These are phyloP conservation scores for Aureobasidium sp. DNA, from an alignment of 2,329 filamentous ascomycete genomes.

Conservation along the genomic window DNA sequence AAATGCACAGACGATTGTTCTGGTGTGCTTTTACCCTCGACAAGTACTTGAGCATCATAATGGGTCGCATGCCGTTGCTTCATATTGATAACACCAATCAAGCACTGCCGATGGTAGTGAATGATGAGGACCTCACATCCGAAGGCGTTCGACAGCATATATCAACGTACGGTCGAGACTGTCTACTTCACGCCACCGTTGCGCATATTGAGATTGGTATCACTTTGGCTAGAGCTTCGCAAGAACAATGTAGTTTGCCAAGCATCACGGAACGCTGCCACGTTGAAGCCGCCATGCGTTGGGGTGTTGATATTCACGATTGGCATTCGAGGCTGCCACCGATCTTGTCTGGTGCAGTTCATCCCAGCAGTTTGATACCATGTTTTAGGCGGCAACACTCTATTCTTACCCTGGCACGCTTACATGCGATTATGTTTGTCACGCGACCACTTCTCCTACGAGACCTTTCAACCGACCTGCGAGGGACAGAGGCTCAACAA, in stretches of 20 bases:
- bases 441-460: slow-evolving; percentile 46
- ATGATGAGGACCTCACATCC: slow-evolving; percentile 24
- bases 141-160: slow-evolving; percentile 19
- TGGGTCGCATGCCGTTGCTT: slow-evolving; percentile 29
- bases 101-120: slow-evolving; percentile 17
- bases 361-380: slow-evolving; percentile 36
- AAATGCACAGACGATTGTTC: slow-evolving; percentile 29
- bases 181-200: slow-evolving; percentile 23
- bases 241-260: slow-evolving; percentile 20
- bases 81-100: slow-evolving; percentile 27
- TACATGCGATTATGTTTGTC: slow-evolving; percentile 48
- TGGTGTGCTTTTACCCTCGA: slow-evolving; percentile 33
- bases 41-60: slow-evolving; percentile 30
- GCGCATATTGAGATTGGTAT: slow-evolving; percentile 22
- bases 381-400: slow-evolving; percentile 46
- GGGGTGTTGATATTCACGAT: slow-evolving; percentile 32
- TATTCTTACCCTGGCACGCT: slow-evolving; percentile 46
- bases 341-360: slow-evolving; percentile 36
- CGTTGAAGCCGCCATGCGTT: slow-evolving; percentile 27
- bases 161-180: slow-evolving; percentile 23
- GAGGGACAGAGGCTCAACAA: background rate
- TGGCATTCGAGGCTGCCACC: slow-evolving; percentile 40
- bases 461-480: background rate
- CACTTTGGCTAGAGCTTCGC: slow-evolving; percentile 21
- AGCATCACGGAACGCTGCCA: slow-evolving; percentile 16